Base-by-base conservation (phyloP, 164 flowering plant genomes). In the Liquidambar formosana region DNA sequence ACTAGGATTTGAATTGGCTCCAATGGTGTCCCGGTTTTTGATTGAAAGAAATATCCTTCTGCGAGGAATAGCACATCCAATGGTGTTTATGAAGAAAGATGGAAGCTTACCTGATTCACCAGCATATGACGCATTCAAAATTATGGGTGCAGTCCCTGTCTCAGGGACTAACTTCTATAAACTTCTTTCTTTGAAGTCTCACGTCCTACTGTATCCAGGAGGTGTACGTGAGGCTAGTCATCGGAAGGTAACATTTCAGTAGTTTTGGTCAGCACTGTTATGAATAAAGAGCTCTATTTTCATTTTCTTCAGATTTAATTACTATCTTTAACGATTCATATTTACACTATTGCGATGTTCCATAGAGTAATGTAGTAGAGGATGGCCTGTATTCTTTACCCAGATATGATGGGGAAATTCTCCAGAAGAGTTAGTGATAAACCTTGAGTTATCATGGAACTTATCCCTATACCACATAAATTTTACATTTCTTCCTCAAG, bases 171-270 rank as follows among this genome's bases (percentile, higher is more conserved):
- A 82, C 76, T 74, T 87, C 57, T 80, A 63, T 65, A 82, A 73
- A 63, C 85, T 87, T 45, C 63, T 87, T 51, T 73, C 88, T 57
- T 64, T 78, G 26, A 83, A 82, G 63, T 79, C 88, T 59, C 81
- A 83, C 76, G 81, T 81, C 46, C 72, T 87, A 27, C 53, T 87
- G 16, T 87, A 85, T 67, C 91, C 91, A 23, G 89, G 91, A 57
- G 89, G 91, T 33, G 73, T 73, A 60, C 89, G 89, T 65, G 91
- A 87, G 77, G 91, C 91, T 57, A 74, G 76, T 69, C 94, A 89
- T 71, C 69, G 84, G 25, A 89, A 89, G 92, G 94, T 89, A 73
- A 72, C 19, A 44, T 9, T 33, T 61, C 28, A 12, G 22, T 33
- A 8, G 14, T 28, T 8, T 12, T 11, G 10, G 3, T 57, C 33